Conservation (phyloP, 768 basidiomycete species). For the Leccinum uliginosum region DNA sequence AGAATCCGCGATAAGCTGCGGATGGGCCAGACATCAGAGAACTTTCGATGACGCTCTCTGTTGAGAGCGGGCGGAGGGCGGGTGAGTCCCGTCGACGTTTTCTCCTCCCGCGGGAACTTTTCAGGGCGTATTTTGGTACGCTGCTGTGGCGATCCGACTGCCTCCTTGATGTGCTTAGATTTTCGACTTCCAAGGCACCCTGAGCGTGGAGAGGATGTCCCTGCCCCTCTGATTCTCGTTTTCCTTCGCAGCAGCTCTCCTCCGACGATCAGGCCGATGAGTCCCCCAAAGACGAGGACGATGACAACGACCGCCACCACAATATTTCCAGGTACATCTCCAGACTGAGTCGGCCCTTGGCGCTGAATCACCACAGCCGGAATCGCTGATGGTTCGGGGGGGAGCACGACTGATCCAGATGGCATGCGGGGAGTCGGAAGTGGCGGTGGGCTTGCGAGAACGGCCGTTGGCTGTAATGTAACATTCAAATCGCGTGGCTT, state of each 20-base stretch:
- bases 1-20: conserved; percentile 14
- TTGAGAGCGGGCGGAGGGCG: conserved; percentile 13
- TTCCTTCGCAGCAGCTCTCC: conserved; percentile 25
- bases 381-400: conserved; percentile 4
- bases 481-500: conserved; percentile 7
- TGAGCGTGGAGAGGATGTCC: neutral
- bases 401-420: conserved; percentile 4
- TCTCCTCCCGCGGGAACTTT: conserved; percentile 12
- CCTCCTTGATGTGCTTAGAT: neutral
- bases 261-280: conserved; percentile 24
- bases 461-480: conserved; percentile 7
- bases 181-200: conserved; percentile 4
- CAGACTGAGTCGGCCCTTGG: conserved; percentile 1
- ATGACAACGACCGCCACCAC: conserved; percentile 19
- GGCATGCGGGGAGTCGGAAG: conserved; percentile 1
- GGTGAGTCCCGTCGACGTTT: conserved; percentile 8
- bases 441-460: conserved; percentile 1
- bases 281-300: conserved; percentile 25
- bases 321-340: conserved; percentile 18
- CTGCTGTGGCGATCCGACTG: neutral
- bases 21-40: conserved; percentile 22
- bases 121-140: neutral
- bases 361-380: neutral
- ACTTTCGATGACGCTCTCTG: conserved; percentile 12
- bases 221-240: neutral